Evolutionary conservation across 208 protist species (phyloP).

Genomic region (Trypanosoma mega): DNA sequence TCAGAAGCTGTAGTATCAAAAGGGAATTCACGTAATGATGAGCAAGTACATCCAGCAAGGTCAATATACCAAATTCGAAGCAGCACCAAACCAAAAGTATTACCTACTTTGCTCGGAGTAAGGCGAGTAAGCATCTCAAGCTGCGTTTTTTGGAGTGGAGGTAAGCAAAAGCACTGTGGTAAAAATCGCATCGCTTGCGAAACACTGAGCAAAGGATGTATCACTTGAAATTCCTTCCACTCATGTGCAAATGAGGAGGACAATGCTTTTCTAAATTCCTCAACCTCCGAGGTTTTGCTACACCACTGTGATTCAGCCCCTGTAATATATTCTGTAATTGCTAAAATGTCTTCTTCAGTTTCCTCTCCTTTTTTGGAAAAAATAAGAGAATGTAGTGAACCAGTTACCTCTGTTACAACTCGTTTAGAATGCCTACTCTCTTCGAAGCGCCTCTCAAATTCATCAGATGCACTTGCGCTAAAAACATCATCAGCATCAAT

Average conservation of each 20-base stretch:
- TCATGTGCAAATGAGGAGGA: conserved; percentile 43
- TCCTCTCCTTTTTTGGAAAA: conserved; percentile 38
- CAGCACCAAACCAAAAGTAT: conserved; percentile 24
- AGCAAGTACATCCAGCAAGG: conserved; percentile 39
- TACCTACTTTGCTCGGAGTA: conserved; percentile 22
- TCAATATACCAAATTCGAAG: conserved; percentile 56
- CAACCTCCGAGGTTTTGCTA: conserved; percentile 38
- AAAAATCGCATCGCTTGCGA: conserved; percentile 43
- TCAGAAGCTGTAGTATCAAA: conserved; percentile 52
- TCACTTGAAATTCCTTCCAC: conserved; percentile 43
- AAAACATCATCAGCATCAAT: conserved; percentile 38
- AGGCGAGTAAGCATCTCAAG: conserved; percentile 37
- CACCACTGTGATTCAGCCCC: conserved; percentile 34
- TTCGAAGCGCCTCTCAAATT: conserved; percentile 47
- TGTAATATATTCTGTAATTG: conserved; percentile 47
- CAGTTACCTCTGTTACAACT: conserved; percentile 27
- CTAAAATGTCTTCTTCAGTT: conserved; percentile 30
- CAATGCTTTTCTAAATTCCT: conserved; percentile 35
- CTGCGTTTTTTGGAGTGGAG: conserved; percentile 40
- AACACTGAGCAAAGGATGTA: conserved; percentile 32
- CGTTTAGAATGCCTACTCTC: conserved; percentile 21
- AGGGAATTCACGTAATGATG: conserved; percentile 40
- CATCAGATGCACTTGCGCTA: conserved; percentile 27
- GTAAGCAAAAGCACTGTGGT: conserved; percentile 37
- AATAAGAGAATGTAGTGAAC: conserved; percentile 35